phyloP scores from a whole-genome alignment of 169 alveolate genomes.

The Cryptosporidium parvum region DNA sequence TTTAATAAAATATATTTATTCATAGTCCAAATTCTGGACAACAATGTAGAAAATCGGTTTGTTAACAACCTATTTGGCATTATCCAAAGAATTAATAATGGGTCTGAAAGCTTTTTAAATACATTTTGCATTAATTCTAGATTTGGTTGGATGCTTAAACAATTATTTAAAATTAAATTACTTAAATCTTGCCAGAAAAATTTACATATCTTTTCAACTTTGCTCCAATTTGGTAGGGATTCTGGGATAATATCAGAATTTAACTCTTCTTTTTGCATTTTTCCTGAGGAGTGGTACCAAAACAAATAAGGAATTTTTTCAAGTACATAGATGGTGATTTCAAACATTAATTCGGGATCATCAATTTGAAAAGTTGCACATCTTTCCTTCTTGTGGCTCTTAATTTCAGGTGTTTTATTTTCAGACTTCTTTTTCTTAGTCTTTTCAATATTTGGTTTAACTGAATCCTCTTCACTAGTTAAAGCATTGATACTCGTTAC shows the following conservation, averaged over 20 bases:
- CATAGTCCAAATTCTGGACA: slow-evolving; percentile 72
- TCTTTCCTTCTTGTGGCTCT: neutral
- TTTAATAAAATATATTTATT: slow-evolving; percentile 28
- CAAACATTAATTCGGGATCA: slow-evolving; percentile 56
- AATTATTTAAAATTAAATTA: slow-evolving; percentile 35
- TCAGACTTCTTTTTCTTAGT: slow-evolving; percentile 5
- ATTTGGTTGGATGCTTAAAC: slow-evolving; percentile 31
- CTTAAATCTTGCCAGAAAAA: slow-evolving; percentile 51
- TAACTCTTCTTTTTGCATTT: neutral
- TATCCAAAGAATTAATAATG: slow-evolving; percentile 29
- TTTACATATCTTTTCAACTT: slow-evolving; percentile 7
- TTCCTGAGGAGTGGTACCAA: slow-evolving; percentile 52
- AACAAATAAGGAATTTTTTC: slow-evolving; percentile 17
- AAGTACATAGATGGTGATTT: neutral
- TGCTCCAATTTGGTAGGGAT: slow-evolving; percentile 34
- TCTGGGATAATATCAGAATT: slow-evolving; percentile 2
- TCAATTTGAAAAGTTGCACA: slow-evolving; percentile 30
- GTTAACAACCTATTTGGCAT: slow-evolving; percentile 35
- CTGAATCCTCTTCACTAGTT: neutral
- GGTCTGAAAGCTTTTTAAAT: slow-evolving; percentile 36
- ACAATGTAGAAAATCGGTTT: slow-evolving; percentile 11
- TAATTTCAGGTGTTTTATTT: neutral
- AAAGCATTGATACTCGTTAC: slow-evolving; percentile 41
- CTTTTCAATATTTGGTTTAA: neutral
- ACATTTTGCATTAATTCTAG: slow-evolving; percentile 32